phyloP scores from a whole-genome alignment of 441 rosid species.

The Adansonia rubrostipa region DNA sequence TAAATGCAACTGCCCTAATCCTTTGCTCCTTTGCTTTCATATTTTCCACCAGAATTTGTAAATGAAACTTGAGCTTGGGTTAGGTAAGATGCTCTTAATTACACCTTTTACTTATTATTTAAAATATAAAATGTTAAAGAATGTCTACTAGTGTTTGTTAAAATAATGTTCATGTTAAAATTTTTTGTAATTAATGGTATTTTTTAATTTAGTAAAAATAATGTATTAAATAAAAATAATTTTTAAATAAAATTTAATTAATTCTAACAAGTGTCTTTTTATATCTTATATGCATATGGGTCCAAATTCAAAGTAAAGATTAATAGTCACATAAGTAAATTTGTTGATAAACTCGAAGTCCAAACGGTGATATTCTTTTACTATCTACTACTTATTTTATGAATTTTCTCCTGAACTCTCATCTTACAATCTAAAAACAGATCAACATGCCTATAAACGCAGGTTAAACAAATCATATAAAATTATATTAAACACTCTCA shows the following conservation, averaged over 20 bases:
- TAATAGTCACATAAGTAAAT: background rate
- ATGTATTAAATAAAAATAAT: background rate
- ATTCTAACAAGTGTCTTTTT: background rate
- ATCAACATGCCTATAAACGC: background rate
- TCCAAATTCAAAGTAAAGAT: background rate
- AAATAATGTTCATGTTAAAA: background rate
- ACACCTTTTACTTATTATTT: background rate
- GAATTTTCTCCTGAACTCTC: no score
- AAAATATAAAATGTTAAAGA: background rate
- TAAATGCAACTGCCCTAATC: background rate
- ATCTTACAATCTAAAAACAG: no score
- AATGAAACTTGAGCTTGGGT: slow-evolving; percentile 1
- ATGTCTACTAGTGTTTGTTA: no score
- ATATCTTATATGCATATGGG: background rate
- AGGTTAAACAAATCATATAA: background rate
- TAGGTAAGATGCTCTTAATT: slow-evolving; percentile 2
- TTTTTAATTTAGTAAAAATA: background rate
- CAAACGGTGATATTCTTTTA: no score
- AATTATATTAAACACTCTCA: background rate
- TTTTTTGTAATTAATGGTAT: background rate
- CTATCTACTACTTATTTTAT: no score
- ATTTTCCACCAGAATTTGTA: background rate
- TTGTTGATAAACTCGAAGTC: background rate
- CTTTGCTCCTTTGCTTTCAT: background rate
- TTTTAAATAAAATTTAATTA: background rate